A percentile compares a stretch with the other conserved stretches of the same genome.
These are phyloP conservation scores for Botrytis porri DNA, from an alignment of 2,329 filamentous ascomycete species.

Conservation along the genomic window DNA sequence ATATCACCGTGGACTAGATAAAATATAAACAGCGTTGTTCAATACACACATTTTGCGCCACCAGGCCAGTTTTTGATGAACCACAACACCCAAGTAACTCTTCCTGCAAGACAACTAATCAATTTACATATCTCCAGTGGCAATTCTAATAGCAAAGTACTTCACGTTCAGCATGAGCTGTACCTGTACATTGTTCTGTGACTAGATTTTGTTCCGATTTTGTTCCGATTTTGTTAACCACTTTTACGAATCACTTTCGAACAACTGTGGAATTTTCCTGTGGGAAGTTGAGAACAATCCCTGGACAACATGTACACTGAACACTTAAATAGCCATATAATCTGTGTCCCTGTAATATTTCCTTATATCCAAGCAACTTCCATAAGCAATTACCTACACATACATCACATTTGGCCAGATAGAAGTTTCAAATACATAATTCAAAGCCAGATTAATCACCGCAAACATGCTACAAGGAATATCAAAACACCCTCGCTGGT, in stretches of 20 bases:
- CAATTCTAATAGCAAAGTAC: not conserved
- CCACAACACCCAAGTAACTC: not conserved
- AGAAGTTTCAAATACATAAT: not conserved
- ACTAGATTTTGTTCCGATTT: not conserved
- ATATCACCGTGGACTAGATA: rapidly evolving
- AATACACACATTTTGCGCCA: not conserved
- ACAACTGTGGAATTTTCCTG: not conserved
- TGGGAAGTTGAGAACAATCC: not conserved
- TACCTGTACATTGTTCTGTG: not conserved
- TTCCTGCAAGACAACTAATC: not conserved
- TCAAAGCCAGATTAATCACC: not conserved
- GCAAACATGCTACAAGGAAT: not conserved
- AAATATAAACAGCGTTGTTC: not conserved
- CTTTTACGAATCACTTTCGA: not conserved
- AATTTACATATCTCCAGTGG: too few relatives aligned
- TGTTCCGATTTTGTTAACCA: not conserved
- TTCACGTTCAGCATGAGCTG: not conserved
- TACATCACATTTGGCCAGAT: not conserved
- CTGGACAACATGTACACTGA: not conserved
- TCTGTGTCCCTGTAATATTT: not conserved
- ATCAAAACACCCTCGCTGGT: not conserved
- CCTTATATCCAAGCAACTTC: not conserved
- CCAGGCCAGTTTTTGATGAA: not conserved
- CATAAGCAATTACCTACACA: not conserved
- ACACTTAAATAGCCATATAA: not conserved